These are phyloP conservation scores for Gaeumannomyces tritici DNA, from an alignment of 2,329 filamentous ascomycete species.

Conservation along the genomic window DNA sequence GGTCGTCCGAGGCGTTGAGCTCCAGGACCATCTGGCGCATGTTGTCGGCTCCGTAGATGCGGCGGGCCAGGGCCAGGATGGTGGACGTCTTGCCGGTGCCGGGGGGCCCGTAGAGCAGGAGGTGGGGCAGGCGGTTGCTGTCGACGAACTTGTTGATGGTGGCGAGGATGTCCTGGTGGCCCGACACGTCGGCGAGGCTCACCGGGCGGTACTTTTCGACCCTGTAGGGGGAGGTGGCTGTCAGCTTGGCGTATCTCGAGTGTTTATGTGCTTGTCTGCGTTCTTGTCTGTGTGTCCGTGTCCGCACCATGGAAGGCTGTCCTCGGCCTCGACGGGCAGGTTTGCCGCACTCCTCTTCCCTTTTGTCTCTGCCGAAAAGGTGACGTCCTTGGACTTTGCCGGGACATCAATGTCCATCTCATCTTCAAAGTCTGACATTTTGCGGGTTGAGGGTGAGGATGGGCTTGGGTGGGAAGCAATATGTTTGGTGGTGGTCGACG, in stretches of 20 bases:
- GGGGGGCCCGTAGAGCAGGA: constrained; percentile 91
- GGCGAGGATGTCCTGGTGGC: constrained; percentile 92
- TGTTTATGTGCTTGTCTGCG: no score
- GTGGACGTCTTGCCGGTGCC: constrained; percentile 98
- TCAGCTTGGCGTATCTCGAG: neutral
- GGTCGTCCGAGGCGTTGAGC: constrained; percentile 92
- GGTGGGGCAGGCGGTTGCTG: constrained; percentile 84
- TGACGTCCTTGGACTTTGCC: constrained; percentile 34
- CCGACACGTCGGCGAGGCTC: constrained; percentile 84
- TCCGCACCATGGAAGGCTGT: constrained; percentile 85
- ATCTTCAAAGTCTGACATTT: constrained; percentile 51
- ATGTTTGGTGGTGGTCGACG: no score
- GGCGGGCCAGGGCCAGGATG: constrained; percentile 80
- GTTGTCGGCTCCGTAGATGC: constrained; percentile 86
- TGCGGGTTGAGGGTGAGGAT: constrained; percentile 6
- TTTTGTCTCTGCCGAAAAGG: constrained; percentile 67
- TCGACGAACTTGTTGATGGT: constrained; percentile 98
- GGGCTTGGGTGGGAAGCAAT: neutral
- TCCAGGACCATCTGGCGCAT: constrained; percentile 98
- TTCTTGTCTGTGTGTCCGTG: neutral
- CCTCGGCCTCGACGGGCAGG: constrained; percentile 85
- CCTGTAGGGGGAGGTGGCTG: constrained; percentile 39
- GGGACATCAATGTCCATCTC: constrained; percentile 52
- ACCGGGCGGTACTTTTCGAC: constrained; percentile 95
- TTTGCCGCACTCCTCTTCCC: constrained; percentile 91